Conservation (phyloP, 1,284 basidiomycete genomes). For the Pseudozyma sp. region DNA sequence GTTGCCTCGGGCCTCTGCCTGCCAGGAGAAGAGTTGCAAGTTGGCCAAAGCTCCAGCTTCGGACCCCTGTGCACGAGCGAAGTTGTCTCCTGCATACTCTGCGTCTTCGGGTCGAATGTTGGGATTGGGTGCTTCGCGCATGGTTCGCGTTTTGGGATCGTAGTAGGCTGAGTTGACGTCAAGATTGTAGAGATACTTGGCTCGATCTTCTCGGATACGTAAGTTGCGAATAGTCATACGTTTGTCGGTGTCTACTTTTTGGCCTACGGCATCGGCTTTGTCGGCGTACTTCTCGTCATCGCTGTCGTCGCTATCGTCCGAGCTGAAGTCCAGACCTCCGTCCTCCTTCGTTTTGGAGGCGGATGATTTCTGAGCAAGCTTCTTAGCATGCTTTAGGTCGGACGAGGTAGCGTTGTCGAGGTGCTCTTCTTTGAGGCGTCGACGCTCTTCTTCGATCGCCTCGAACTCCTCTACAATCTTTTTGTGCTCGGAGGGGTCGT, state of each 20-base stretch:
- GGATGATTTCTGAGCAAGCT: constrained; percentile 82
- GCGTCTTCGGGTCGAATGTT: constrained; percentile 85
- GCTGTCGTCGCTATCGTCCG: constrained; percentile 76
- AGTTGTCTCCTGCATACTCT: constrained; percentile 95
- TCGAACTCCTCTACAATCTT: constrained; percentile 90
- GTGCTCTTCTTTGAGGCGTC: constrained; percentile 91
- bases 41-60: constrained; percentile 90
- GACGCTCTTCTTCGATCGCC: constrained; percentile 86
- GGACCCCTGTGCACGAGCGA: constrained; percentile 82
- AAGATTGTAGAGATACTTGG: constrained; percentile 97
- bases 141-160: constrained; percentile 98
- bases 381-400: constrained; percentile 75
- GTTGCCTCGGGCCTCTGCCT: constrained; percentile 90
- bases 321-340: constrained; percentile 77
- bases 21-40: constrained; percentile 97
- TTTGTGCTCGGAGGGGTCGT: constrained; percentile 87
- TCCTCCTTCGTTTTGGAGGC: constrained; percentile 29
- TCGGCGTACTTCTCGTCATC: constrained; percentile 81
- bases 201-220: constrained; percentile 98
- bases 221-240: constrained; percentile 97
- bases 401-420: constrained; percentile 87
- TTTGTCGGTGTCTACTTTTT: constrained; percentile 97
- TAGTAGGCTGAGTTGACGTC: constrained; percentile 97
- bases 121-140: constrained; percentile 93
- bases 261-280: constrained; percentile 94